Evolutionary conservation across 75 land plant genomes (phyloP).

Genomic region (Pinus albicaulis): DNA sequence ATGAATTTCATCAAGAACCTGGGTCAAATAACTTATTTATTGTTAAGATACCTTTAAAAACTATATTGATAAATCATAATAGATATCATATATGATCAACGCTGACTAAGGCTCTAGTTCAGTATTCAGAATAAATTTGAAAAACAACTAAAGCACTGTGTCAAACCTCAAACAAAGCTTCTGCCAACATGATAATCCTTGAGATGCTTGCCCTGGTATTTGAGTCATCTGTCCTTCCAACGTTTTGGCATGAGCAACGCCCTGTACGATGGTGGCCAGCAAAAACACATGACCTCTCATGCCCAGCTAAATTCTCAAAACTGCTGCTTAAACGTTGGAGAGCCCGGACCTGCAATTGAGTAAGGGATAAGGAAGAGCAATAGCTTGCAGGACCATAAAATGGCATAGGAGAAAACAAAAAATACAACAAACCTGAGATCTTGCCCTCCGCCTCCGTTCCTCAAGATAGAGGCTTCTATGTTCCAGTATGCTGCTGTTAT

Average conservation of each 20-base stretch:
- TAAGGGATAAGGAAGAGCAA: background rate
- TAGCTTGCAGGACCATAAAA: background rate
- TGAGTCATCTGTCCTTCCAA: constrained; percentile 51
- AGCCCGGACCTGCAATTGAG: constrained; percentile 64
- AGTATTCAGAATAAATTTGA: constrained; percentile 6
- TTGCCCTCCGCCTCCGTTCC: constrained; percentile 67
- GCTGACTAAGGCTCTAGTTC: background rate
- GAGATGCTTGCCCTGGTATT: constrained; percentile 89
- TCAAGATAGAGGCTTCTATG: constrained; percentile 69
- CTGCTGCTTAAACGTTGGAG: constrained; percentile 79
- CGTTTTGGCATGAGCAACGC: constrained; percentile 67
- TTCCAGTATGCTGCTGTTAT: constrained; percentile 30
- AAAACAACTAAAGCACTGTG: background rate
- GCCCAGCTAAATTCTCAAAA: constrained; percentile 63
- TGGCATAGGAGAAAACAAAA: background rate
- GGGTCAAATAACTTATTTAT: constrained; percentile 11
- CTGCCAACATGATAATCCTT: constrained; percentile 92
- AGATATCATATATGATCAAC: constrained; percentile 1
- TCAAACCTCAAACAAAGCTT: constrained; percentile 92
- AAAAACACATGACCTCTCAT: constrained; percentile 75
- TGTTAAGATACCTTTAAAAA: background rate
- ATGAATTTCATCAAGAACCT: constrained; percentile 99
- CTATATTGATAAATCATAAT: constrained; percentile 3
- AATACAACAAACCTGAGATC: constrained; percentile 73
- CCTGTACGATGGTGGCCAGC: constrained; percentile 70